These are phyloP conservation scores for Porogramme epimiltina DNA, from an alignment of 1,284 basidiomycete species.

Conservation along the genomic window DNA sequence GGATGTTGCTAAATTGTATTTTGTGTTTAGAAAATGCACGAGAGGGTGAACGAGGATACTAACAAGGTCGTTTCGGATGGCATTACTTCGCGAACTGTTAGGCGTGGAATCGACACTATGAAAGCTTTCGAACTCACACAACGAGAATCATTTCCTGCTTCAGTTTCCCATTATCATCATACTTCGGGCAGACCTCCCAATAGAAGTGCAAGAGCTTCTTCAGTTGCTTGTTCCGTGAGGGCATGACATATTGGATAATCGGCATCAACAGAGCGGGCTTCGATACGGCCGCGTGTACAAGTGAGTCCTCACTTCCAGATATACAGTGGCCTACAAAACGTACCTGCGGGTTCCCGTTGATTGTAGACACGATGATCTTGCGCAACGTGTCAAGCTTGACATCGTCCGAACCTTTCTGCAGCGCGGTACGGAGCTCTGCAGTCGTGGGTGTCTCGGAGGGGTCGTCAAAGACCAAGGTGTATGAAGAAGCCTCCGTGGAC, in stretches of 20 bases:
- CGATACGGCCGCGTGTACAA: conserved; percentile 8
- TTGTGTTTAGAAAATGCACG: background rate
- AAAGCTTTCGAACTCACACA: conserved; percentile 88
- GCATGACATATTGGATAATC: conserved; percentile 97
- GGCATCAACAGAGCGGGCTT: conserved; percentile 95
- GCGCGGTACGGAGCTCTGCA: conserved; percentile 81
- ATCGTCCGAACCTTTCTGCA: conserved; percentile 98
- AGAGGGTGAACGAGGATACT: conserved; percentile 32
- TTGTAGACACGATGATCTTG: conserved; percentile 92
- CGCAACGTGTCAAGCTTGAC: conserved; percentile 97
- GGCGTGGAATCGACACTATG: background rate
- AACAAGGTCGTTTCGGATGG: conserved; percentile 95
- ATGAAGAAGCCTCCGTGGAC: conserved; percentile 65
- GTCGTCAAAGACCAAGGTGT: conserved; percentile 85
- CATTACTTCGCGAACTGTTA: conserved; percentile 64
- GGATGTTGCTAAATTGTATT: conserved; percentile 84
- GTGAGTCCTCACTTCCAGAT: background rate
- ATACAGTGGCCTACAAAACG: conserved; percentile 12
- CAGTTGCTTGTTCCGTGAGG: conserved; percentile 93
- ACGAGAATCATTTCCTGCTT: conserved; percentile 99
- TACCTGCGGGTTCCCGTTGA: conserved; percentile 91
- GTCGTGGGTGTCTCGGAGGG: conserved; percentile 77
- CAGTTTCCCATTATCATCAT: conserved; percentile 95
- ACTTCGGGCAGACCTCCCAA: conserved; percentile 99
- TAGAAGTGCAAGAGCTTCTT: conserved; percentile 99